Evolutionary conservation across 1,139 yeast species (phyloP).

Genomic region (Ashbya aceris): DNA sequence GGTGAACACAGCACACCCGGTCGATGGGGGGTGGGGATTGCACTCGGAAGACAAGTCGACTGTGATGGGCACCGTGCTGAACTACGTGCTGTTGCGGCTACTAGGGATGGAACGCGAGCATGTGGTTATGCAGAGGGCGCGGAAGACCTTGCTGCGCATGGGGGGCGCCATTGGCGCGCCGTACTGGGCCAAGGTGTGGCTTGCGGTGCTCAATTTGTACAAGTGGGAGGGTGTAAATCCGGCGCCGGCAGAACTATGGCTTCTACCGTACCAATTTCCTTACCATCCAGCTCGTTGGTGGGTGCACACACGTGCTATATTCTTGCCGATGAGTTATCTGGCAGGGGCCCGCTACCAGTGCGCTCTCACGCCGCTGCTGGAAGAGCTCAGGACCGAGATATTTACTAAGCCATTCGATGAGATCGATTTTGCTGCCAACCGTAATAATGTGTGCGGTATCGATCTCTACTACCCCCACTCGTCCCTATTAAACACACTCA

Average conservation of each 20-base stretch:
- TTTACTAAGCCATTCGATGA: conserved; percentile 54
- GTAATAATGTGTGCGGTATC: conserved; percentile 84
- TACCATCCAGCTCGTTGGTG: conserved; percentile 97
- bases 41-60: conserved; percentile 89
- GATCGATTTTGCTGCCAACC: conserved; percentile 59
- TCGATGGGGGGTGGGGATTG: conserved; percentile 99
- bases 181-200: conserved; percentile 97
- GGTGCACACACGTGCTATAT: conserved; percentile 96
- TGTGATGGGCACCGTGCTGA: conserved; percentile 86
- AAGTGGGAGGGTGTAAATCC: conserved; percentile 98
- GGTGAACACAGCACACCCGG: conserved; percentile 87
- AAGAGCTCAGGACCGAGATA: conserved; percentile 64
- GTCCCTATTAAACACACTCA: conserved; percentile 50
- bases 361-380: conserved; percentile 53
- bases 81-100: conserved; percentile 69
- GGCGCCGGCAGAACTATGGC: conserved; percentile 94
- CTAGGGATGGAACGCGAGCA: conserved; percentile 69
- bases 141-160: conserved; percentile 54
- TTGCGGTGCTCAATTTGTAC: conserved; percentile 69
- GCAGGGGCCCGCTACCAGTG: conserved; percentile 50
- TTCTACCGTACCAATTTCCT: conserved; percentile 70
- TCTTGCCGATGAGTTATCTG: conserved; percentile 77
- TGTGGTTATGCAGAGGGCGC: conserved; percentile 71
- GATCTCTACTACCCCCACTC: conserved; percentile 95
- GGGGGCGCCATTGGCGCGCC: conserved; percentile 92